Percentiles rank a stretch among this genome's conserved stretches.
Conservation (phyloP, 2,329 filamentous ascomycete genomes). For the Aspergillus oerlinghausenensis region DNA sequence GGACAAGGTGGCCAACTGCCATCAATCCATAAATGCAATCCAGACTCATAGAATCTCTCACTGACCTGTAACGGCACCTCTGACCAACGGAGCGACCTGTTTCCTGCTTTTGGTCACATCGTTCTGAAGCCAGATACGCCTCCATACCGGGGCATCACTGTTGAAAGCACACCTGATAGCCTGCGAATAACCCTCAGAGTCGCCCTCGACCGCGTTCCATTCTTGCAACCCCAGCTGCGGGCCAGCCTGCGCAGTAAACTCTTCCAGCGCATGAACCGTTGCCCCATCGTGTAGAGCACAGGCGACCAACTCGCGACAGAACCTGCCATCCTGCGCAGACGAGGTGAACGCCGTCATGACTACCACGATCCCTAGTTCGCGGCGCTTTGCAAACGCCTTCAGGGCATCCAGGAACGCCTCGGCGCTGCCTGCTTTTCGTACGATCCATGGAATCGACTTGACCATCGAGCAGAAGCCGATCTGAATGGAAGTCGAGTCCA, state of each 20-base stretch:
- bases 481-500: constrained; percentile 32
- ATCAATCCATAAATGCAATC: not conserved
- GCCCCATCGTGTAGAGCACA: constrained; percentile 38
- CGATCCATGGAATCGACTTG: constrained; percentile 51
- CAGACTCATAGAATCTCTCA: constrained; percentile 2
- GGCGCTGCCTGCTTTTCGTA: constrained; percentile 41
- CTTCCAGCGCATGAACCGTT: constrained; percentile 39
- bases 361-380: constrained; percentile 49
- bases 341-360: constrained; percentile 57
- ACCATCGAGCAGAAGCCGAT: constrained; percentile 59
- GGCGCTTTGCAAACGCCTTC: constrained; percentile 42
- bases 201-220: constrained; percentile 26
- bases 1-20: not conserved
- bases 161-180: constrained; percentile 14
- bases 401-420: constrained; percentile 40
- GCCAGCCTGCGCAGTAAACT: constrained; percentile 41
- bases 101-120: constrained; percentile 58
- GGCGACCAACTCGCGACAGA: constrained; percentile 51
- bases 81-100: constrained; percentile 57
- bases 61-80: constrained; percentile 39
- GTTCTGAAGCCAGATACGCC: constrained; percentile 53
- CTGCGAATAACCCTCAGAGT: constrained; percentile 10
- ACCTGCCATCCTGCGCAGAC: constrained; percentile 29
- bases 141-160: constrained; percentile 31
- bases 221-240: constrained; percentile 41